phyloP scores from a whole-genome alignment of 2,329 filamentous ascomycete genomes.

The Ophiostoma novo-ulmi region DNA sequence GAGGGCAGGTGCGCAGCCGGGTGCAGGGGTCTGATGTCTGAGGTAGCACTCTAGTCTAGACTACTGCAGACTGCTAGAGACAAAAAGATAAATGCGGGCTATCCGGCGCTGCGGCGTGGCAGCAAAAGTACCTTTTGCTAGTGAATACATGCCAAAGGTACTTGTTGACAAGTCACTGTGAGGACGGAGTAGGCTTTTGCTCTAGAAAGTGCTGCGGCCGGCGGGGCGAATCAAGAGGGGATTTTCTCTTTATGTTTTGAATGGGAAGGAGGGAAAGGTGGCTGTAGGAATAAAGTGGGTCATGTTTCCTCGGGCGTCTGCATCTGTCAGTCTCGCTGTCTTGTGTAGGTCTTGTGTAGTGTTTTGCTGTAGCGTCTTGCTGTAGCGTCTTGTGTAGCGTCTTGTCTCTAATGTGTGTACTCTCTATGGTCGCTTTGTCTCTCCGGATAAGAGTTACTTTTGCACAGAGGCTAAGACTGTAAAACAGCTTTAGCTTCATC shows the following conservation, averaged over 20 bases:
- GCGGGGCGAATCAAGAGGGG: constrained; percentile 7
- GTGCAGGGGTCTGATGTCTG: neutral
- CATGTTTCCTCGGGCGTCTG: neutral
- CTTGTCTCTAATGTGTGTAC: neutral
- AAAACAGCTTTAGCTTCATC: neutral
- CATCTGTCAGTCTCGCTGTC: neutral
- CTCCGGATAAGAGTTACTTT: constrained; percentile 6
- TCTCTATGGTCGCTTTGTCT: neutral
- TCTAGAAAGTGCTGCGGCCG: constrained; percentile 4
- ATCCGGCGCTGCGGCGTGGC: neutral
- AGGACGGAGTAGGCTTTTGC: neutral
- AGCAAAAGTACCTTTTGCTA: neutral
- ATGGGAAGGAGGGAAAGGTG: neutral
- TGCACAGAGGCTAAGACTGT: neutral
- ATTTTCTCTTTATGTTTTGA: neutral
- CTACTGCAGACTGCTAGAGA: neutral
- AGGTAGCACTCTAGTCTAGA: neutral
- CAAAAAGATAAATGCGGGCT: neutral
- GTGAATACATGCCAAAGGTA: neutral
- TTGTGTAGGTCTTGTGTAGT: neutral
- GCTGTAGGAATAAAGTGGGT: constrained; percentile 1
- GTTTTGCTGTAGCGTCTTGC: no score
- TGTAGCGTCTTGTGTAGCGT: neutral
- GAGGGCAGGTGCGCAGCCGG: no score
- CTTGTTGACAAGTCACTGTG: neutral